Base-by-base conservation (phyloP, 1,284 basidiomycete genomes). In the Moesziomyces globuligerus region DNA sequence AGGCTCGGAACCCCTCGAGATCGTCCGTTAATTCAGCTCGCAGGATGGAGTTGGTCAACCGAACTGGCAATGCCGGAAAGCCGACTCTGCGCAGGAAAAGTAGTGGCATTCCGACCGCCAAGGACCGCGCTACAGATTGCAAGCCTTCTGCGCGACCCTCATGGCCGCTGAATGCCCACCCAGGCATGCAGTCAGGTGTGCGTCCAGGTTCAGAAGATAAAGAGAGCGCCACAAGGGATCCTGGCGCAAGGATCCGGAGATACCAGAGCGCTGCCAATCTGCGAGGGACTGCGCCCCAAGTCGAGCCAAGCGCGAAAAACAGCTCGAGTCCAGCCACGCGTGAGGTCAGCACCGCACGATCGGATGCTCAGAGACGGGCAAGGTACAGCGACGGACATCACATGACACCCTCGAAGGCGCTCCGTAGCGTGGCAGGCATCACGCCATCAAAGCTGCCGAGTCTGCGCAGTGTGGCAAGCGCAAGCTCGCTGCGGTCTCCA, bases 371-470 rank as follows among this genome's bases (percentile, higher is more conserved):
- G 34, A 25, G n/a, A 3, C 26, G 39, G 17, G 37, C 46, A 15
- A 36, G 49, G 8, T 26, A 48, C 28, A 53, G 61, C 28, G 61
- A 53, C 11, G 50, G 54, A 2, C 25, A 24, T 7, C 29, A 15
- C 8, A 17, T 28, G 13, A 57, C 49, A 8, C 53, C 60, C 1
- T 39, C 48, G 6, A 64, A 57, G n/a, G 26, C 49, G 4, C 41
- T 55, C 18, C 45, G 54, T 13, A 40, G 50, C 24, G 43, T 58
- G 3, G 46, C 40, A 25, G 47, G 61, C 26, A 41, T 51, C n/a
- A 47, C 62, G n/a, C 48, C 56, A 5, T 67, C 64, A n/a, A 67
- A 60, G 48, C 48, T 67, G 45, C 64, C 64, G 1, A 50, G 56
- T 23, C 56, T 67, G 26, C 43, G 52, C 20, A 37, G 36, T 9